Conservation (phyloP, 352 stramenopile species). For the Phytopythium delawarense region DNA sequence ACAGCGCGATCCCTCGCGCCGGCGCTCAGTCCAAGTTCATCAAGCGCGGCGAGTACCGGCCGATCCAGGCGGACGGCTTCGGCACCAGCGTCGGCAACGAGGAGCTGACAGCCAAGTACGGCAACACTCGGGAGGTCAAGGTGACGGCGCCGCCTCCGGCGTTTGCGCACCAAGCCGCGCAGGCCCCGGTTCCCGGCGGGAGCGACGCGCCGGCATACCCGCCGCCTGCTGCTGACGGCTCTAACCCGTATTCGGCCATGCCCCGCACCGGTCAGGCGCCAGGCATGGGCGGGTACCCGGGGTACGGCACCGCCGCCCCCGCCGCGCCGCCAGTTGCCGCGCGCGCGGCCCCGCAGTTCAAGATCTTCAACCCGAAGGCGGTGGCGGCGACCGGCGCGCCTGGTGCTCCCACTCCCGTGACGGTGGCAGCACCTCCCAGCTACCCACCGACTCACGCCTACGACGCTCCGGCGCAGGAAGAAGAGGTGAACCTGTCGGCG, state of each 20-base stretch:
- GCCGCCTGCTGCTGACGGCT: constrained; percentile 13
- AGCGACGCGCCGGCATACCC: constrained; percentile 2
- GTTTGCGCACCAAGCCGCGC: constrained; percentile 11
- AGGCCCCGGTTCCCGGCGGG: constrained; percentile 5
- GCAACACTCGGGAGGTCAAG: constrained; percentile 82
- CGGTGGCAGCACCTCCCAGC: constrained; percentile 6
- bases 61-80: constrained; percentile 87
- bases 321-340: constrained; percentile 1
- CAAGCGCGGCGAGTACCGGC: constrained; percentile 69
- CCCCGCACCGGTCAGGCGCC: constrained; percentile 7
- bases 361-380: constrained; percentile 85
- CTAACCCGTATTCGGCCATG: constrained; percentile 45
- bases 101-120: constrained; percentile 86
- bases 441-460: constrained; percentile 9
- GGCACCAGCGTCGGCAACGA: constrained; percentile 87
- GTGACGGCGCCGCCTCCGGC: constrained; percentile 68
- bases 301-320: constrained; percentile 11
- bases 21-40: constrained; percentile 41
- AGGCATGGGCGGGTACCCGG: constrained; percentile 25
- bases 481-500: constrained; percentile 75
- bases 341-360: constrained; percentile 66
- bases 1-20: constrained; percentile 73
- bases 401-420: constrained; percentile 12
- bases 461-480: constrained; percentile 32
- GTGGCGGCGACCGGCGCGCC: constrained; percentile 22